Conservation (phyloP, 176 grass and related monocot species). For the Lolium perenne region DNA sequence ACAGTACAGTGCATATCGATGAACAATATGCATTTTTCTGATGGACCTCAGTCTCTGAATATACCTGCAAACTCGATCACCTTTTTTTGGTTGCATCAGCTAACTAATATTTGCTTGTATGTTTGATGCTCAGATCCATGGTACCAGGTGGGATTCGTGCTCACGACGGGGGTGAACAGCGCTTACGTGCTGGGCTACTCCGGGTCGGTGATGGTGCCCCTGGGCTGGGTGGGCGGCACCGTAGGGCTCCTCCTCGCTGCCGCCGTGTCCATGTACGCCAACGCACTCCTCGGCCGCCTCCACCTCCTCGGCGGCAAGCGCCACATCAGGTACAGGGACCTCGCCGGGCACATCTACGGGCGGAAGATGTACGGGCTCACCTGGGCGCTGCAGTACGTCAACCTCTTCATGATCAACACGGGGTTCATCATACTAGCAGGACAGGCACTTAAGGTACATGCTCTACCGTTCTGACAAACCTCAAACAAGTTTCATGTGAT, state of each 20-base stretch:
- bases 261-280: constrained; percentile 73
- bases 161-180: constrained; percentile 73
- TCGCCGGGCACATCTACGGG: constrained; percentile 74
- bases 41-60: not conserved
- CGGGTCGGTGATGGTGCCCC: constrained; percentile 64
- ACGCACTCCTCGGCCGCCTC: constrained; percentile 61
- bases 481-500: too few species aligned
- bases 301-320: constrained; percentile 71
- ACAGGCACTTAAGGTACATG: too few species aligned
- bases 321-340: constrained; percentile 85
- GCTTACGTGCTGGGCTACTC: constrained; percentile 82
- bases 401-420: too few species aligned
- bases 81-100: too few species aligned
- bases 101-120: too few species aligned
- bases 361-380: constrained; percentile 51
- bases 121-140: constrained; percentile 57
- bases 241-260: constrained; percentile 64
- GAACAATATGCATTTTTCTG: not conserved
- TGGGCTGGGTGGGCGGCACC: constrained; percentile 66
- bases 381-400: too few species aligned
- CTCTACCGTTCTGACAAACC: too few species aligned
- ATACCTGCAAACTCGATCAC: not conserved
- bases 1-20: not conserved
- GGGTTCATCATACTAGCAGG: too few species aligned
- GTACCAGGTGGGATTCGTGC: constrained; percentile 78